Percentiles rank a stretch among this genome's conserved stretches.
Conservation (phyloP, 2,329 filamentous ascomycete species). For the Apiospora arundinis region DNA sequence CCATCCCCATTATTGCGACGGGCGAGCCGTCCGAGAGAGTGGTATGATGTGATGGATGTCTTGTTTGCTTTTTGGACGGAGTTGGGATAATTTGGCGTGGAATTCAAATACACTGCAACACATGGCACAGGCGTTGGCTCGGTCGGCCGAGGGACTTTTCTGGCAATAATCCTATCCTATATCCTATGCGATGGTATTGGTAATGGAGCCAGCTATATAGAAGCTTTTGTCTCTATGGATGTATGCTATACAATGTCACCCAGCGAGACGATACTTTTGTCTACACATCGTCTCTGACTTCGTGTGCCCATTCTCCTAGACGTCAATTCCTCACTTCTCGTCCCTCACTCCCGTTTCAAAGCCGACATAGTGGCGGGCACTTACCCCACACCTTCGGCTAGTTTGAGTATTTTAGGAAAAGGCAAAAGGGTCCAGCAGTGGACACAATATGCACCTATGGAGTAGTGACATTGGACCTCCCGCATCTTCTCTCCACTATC, state of each 20-base stretch:
- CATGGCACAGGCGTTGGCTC: constrained; percentile 23
- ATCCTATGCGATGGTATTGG: background rate
- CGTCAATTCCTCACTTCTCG: background rate
- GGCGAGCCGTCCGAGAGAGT: constrained; percentile 81
- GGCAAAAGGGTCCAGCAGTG: background rate
- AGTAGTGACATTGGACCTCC: constrained; percentile 11
- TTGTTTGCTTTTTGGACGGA: background rate
- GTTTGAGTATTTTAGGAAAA: constrained; percentile 12
- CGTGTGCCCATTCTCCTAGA: background rate
- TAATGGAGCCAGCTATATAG: constrained; percentile 10
- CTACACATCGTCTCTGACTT: background rate
- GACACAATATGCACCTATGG: constrained; percentile 3
- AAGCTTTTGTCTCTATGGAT: constrained; percentile 10
- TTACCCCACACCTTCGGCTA: constrained; percentile 6
- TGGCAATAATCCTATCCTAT: background rate
- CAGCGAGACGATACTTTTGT: background rate
- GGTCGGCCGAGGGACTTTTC: background rate
- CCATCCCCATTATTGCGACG: constrained; percentile 84
- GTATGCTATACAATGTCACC: background rate
- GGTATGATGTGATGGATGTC: constrained; percentile 56
- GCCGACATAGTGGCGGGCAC: background rate
- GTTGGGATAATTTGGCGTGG: background rate
- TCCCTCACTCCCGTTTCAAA: background rate
- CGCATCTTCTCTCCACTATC: background rate
- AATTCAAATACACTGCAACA: constrained; percentile 16